These are phyloP conservation scores for Gracilaria vermiculophylla DNA, from an alignment of 23 red algal genomes.

Conservation along the genomic window DNA sequence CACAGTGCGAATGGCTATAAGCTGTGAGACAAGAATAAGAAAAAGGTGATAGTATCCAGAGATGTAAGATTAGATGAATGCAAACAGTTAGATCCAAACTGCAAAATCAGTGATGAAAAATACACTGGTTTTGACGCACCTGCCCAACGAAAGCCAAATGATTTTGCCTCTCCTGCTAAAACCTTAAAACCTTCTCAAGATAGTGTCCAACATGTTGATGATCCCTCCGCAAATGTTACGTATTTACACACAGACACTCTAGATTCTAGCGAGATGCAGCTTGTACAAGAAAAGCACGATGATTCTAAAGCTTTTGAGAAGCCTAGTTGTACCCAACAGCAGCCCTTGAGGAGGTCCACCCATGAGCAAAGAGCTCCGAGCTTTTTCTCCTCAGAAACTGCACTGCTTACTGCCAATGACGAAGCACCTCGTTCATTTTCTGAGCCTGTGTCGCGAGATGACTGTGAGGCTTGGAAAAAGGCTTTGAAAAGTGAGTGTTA, in stretches of 20 bases:
- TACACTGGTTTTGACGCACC: neutral
- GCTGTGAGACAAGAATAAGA: neutral
- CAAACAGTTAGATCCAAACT: too few species aligned
- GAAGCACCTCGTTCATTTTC: neutral
- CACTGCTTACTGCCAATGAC: slow-evolving; percentile 9
- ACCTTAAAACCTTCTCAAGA: too few species aligned
- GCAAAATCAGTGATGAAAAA: neutral
- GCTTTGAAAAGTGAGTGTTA: neutral
- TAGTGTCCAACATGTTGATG: too few species aligned
- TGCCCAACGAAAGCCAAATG: neutral
- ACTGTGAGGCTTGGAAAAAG: slow-evolving; percentile 10
- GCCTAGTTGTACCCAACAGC: too few species aligned
- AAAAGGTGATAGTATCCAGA: neutral
- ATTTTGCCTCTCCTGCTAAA: too few species aligned
- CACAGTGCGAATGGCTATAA: slow-evolving; percentile 3
- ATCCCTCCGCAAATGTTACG: too few species aligned
- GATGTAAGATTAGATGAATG: slow-evolving; percentile 5
- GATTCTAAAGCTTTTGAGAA: too few species aligned
- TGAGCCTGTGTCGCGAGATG: neutral
- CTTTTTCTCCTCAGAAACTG: neutral
- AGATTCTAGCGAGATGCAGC: neutral
- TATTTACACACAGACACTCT: neutral
- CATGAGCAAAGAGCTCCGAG: neutral
- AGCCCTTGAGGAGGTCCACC: neutral
- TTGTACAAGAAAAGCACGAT: too few species aligned